A percentile compares a stretch with the other conserved stretches of the same genome.
Conservation (phyloP, 2,329 filamentous ascomycete species). For the Cercospora janseana region DNA sequence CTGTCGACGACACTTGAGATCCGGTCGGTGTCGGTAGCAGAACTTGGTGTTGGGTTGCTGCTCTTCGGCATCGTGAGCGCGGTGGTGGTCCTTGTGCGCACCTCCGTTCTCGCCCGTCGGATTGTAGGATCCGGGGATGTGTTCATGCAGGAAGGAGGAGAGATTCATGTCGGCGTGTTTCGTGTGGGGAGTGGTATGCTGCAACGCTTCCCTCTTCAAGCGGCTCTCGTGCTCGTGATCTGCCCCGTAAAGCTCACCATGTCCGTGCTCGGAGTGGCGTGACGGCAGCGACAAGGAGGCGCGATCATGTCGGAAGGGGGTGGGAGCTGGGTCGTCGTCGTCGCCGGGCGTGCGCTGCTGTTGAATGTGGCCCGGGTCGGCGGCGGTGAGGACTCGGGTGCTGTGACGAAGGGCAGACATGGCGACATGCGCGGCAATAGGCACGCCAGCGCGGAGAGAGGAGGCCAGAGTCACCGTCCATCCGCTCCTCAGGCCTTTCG, state of each 20-base stretch:
- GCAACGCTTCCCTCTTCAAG: conserved; percentile 39
- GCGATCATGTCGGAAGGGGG: conserved; percentile 20
- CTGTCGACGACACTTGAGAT: conserved; percentile 87
- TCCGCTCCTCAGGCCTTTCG: too few relatives aligned
- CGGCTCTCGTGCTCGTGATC: conserved; percentile 33
- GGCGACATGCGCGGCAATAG: not conserved
- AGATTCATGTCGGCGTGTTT: conserved; percentile 75
- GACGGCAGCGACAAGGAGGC: conserved; percentile 5
- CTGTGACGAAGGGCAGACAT: conserved; percentile 2
- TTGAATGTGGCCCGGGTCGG: not conserved
- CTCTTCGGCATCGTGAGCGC: conserved; percentile 31
- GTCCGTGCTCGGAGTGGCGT: conserved; percentile 23
- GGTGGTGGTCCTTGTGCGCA: conserved; percentile 35
- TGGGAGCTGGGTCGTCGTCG: conserved; percentile 18
- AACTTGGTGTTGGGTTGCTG: conserved; percentile 73
- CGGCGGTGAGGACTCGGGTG: not conserved
- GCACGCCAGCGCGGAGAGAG: conserved; percentile 1
- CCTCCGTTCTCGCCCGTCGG: conserved; percentile 56
- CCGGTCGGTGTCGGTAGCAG: conserved; percentile 92
- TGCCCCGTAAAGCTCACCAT: conserved; percentile 34
- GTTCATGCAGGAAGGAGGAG: conserved; percentile 82
- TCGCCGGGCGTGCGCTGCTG: conserved; percentile 8
- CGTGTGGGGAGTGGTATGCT: conserved; percentile 43
- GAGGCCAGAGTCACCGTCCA: too few relatives aligned
- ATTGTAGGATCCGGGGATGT: conserved; percentile 86